These are phyloP conservation scores for Colletotrichum sp. DNA, from an alignment of 2,329 filamentous ascomycete genomes.

Conservation along the genomic window DNA sequence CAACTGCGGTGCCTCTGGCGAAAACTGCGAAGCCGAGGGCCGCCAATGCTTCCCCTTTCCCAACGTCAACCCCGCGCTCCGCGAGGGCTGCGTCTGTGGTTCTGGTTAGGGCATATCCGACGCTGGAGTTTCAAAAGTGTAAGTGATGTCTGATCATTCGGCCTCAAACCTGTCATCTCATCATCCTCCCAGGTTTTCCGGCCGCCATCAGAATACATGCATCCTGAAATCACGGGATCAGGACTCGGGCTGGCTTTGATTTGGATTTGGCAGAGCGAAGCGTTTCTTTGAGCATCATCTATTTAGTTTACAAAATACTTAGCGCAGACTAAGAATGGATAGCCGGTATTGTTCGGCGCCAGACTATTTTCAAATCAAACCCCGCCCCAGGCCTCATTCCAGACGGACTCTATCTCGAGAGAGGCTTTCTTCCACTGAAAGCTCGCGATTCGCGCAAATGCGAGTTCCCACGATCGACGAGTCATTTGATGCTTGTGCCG, in stretches of 20 bases:
- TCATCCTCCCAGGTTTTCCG: neutral
- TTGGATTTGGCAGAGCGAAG: neutral
- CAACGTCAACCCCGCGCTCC: constrained; percentile 11
- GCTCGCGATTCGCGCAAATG: neutral
- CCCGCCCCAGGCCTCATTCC: neutral
- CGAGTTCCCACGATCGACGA: neutral
- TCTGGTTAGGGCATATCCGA: neutral
- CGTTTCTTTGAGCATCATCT: neutral
- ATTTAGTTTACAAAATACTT: neutral
- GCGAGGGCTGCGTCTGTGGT: constrained; percentile 17
- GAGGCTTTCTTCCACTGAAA: neutral
- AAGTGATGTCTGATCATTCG: neutral
- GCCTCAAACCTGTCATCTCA: neutral
- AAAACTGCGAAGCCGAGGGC: constrained; percentile 12
- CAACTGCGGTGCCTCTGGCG: constrained; percentile 9
- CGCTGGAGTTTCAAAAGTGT: neutral
- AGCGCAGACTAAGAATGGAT: neutral
- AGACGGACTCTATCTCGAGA: neutral
- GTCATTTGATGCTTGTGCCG: neutral
- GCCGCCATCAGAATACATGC: neutral
- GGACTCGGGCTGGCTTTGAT: neutral
- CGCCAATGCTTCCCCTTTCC: constrained; percentile 18
- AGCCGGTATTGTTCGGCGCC: neutral
- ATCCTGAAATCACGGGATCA: neutral
- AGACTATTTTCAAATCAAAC: neutral